Percentiles rank a stretch among this genome's conserved stretches.
Conservation (phyloP, 345 rosid genomes). For the Cardamine resedifolia region DNA sequence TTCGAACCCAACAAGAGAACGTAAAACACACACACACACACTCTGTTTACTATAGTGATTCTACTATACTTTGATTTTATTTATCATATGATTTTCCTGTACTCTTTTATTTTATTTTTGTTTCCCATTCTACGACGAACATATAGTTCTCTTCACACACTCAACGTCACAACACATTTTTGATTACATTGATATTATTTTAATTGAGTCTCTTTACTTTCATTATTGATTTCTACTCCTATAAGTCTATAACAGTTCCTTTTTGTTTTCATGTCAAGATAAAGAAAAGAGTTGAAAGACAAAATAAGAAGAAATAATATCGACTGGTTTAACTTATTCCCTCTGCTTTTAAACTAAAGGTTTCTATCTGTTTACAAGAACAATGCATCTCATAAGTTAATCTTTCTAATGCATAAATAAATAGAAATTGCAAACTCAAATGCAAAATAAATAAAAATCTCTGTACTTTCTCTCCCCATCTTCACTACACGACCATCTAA, state of each 20-base stretch:
- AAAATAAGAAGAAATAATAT: background rate
- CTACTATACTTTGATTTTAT: conserved; percentile 22
- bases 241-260: background rate
- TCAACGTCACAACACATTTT: conserved; percentile 12
- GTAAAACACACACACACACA: conserved; percentile 18
- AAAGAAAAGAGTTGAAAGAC: background rate
- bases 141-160: conserved; percentile 14
- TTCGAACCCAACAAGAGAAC: conserved; percentile 76
- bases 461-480: conserved; percentile 30
- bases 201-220: background rate
- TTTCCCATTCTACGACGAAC: conserved; percentile 2
- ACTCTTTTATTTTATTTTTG: conserved; percentile 19
- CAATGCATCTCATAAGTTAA: background rate
- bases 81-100: conserved; percentile 21
- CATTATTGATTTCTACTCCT: background rate
- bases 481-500: conserved; percentile 5
- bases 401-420: conserved; percentile 30
- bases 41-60: conserved; percentile 12
- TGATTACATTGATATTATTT: conserved; percentile 20
- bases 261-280: background rate
- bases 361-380: conserved; percentile 25
- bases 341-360: conserved; percentile 22
- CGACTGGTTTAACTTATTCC: conserved; percentile 8
- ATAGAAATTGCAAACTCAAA: conserved; percentile 23
- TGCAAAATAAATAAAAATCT: background rate